Base-by-base conservation (phyloP, 768 basidiomycete species). In the Boletus huronensis region DNA sequence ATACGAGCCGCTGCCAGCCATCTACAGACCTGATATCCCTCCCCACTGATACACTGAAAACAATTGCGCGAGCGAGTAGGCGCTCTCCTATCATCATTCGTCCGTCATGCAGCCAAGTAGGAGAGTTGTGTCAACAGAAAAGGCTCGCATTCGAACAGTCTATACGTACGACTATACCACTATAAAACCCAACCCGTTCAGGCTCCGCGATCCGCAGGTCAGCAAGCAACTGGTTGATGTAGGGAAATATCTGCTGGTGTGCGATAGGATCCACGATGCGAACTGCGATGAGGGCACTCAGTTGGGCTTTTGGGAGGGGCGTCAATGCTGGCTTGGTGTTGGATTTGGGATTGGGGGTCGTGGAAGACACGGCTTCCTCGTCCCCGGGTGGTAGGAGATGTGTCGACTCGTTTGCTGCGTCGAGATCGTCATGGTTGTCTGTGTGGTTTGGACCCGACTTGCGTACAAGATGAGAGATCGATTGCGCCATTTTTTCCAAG, bases 31-130 rank as follows among this genome's bases (percentile, higher is more conserved):
- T 10, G 46, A 47, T 34, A 47, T 41, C 28, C 69, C 72, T 14
- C 82, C 85, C 81, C 83, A 87, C 11, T 81, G 78, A 58, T 83
- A 82, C 36, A 85, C 83, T 6, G 79, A 81, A 39, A 80, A 66
- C 11, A 84, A 71, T 61, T 87, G 83, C 0, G 81, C 74, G 25
- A 88, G 58, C 6, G 83, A 82, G 62, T 85, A 87, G 10, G 75
- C 75, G 32, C 82, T 83, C 63, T 86, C 84, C 85, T 87, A 39
- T 28, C 16, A 39, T 28, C 16, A 3, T 36, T 31, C 17, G 9
- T 19, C n/a, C 19, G n/a, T 8, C 23, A 17, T 2, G 32, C 1
- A n/a, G 34, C 29, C 19, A 34, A 42, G 13, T 17, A 11, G 25
- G n/a, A 23, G n/a, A 31, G 11, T 10, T 1, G 13, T 0, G 51